phyloP scores from a whole-genome alignment of 257 asterid genomes.

The Solanum pennellii region DNA sequence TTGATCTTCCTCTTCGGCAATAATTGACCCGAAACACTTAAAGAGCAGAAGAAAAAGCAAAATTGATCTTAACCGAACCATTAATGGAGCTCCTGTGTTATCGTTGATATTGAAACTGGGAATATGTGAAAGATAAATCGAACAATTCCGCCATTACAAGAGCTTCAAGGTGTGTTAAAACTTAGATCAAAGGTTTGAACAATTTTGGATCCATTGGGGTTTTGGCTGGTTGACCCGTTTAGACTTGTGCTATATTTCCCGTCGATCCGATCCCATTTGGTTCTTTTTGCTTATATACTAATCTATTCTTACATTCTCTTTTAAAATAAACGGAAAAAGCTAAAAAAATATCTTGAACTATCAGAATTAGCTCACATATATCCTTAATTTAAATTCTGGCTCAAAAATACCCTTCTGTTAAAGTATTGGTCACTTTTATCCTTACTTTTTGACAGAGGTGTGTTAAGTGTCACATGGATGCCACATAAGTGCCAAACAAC shows the following conservation, averaged over 20 bases:
- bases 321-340: too few relatives aligned
- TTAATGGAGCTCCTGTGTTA: slow-evolving; percentile 1
- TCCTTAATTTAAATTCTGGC: too few relatives aligned
- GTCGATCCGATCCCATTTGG: background rate
- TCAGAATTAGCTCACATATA: too few relatives aligned
- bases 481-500: too few relatives aligned
- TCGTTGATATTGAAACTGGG: background rate
- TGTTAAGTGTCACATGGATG: too few relatives aligned
- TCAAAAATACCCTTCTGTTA: too few relatives aligned
- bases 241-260: background rate
- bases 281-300: background rate
- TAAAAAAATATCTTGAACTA: too few relatives aligned
- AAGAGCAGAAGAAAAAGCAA: slow-evolving; percentile 27
- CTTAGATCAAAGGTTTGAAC: background rate
- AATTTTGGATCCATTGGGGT: background rate
- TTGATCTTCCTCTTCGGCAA: slow-evolving; percentile 16
- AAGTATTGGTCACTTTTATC: too few relatives aligned
- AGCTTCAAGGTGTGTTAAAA: background rate
- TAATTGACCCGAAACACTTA: slow-evolving; percentile 20
- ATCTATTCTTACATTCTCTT: too few relatives aligned
- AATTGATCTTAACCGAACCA: slow-evolving; percentile 24
- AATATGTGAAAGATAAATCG: background rate
- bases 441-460: too few relatives aligned
- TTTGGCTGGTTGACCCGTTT: slow-evolving; percentile 1
- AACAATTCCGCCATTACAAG: background rate